Conservation (phyloP, 768 basidiomycete species). For the Coprinopsis marcescibilis region DNA sequence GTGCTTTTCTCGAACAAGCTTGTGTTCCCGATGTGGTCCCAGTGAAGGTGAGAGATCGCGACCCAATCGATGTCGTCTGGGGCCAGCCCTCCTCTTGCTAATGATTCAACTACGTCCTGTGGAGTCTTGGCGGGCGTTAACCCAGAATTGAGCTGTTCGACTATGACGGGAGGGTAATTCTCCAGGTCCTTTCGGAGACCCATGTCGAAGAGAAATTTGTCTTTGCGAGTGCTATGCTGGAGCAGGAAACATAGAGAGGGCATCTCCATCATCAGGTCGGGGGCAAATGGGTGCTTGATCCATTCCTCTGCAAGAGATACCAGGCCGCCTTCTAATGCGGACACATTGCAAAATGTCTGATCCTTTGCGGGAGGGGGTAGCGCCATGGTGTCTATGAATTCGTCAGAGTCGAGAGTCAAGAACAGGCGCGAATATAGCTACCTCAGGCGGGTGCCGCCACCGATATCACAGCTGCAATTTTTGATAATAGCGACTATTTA, state of each 20-base stretch:
- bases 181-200: slow-evolving; percentile 46
- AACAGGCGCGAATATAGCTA: no score
- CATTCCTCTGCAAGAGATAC: slow-evolving; percentile 32
- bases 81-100: slow-evolving; percentile 41
- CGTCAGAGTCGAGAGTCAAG: no score
- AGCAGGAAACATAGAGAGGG: slow-evolving; percentile 52
- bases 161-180: slow-evolving; percentile 30
- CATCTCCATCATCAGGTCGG: slow-evolving; percentile 21
- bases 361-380: slow-evolving; percentile 34
- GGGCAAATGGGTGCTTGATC: slow-evolving; percentile 29
- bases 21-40: slow-evolving; percentile 48
- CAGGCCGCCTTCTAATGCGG: slow-evolving; percentile 49
- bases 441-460: no score
- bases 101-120: slow-evolving; percentile 42
- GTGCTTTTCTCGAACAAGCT: slow-evolving; percentile 37
- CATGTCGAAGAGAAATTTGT: slow-evolving; percentile 48
- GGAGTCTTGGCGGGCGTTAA: slow-evolving; percentile 20
- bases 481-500: no score
- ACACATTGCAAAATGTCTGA: slow-evolving; percentile 50
- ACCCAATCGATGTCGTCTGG: slow-evolving; percentile 40
- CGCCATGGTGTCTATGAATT: slow-evolving; percentile 13
- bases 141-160: slow-evolving; percentile 20
- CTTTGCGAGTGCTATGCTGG: slow-evolving; percentile 35
- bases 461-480: no score
- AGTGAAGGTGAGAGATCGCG: slow-evolving; percentile 49